Base-by-base conservation (phyloP, 768 basidiomycete species). In the Fomitopsis pulvina region DNA sequence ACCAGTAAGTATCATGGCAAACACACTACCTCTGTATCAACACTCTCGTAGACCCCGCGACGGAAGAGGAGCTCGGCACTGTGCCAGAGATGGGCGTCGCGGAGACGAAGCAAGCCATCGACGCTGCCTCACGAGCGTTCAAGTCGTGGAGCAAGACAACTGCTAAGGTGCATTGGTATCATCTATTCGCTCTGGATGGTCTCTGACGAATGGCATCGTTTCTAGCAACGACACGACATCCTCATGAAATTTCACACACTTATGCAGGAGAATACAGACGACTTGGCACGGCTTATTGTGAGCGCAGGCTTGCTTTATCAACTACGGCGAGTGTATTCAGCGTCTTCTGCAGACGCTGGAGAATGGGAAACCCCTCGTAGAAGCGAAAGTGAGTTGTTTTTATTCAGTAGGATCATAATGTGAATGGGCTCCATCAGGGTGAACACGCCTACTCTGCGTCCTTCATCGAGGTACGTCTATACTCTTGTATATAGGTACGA, bases 361-460 rank as follows among this genome's bases (percentile, higher is more conserved):
- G 71, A 99, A 99, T 61, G 96, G 96, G 29, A 99, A 98, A 70
- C 77, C 92, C 7, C 70, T 96, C 39, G 70, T 73, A 0, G 93
- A 97, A 57, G 88, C 80, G 29, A 87, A 88, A 78, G 88, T 87
- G 53, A 11, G 39, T 30, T 21, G 12, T 16, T 20, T 3, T 45
- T 32, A 27, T 24, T 14, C 1, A 3, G 12, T 25, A n/a, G 3
- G 2, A 9, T 28, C 2, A 26, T 22, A 16, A 45, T 11, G 28
- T 1, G 8, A 22, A 42, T n/a, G 27, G n/a, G n/a, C n/a, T n/a
- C n/a, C n/a, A n/a, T n/a, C 52, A 89, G 81, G 83, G 86, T 22
- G 95, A 99, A 70, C 84, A 83, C 57, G 60, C 71, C 0, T 99
- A 99, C 60, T 87, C 86, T 56, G 81, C 90, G 24, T 89, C 88